Conservation (phyloP, 371 early-diverging fungal species). For the Mortierella sp. region DNA sequence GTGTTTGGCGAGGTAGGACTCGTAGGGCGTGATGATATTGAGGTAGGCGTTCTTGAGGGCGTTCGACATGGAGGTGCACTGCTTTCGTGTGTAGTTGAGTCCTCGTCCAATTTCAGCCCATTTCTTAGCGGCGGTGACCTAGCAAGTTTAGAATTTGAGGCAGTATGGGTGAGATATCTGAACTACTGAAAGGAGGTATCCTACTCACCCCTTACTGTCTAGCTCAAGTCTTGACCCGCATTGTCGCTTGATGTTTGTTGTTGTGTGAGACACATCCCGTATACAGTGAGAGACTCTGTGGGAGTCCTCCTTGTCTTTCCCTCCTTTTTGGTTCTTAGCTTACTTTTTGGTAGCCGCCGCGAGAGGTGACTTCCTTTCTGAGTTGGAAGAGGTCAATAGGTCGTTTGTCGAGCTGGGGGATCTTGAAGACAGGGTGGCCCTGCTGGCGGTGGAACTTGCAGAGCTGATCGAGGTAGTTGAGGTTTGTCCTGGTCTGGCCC, state of each 20-base stretch:
- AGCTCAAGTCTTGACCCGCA: constrained; percentile 10
- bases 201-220: constrained; percentile 2
- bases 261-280: neutral
- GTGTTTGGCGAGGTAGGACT: constrained; percentile 77
- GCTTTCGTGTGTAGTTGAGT: constrained; percentile 82
- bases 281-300: neutral
- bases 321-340: constrained; percentile 12
- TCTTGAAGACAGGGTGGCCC: constrained; percentile 78
- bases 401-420: constrained; percentile 87
- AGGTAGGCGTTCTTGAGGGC: constrained; percentile 84
- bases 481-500: constrained; percentile 87
- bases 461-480: constrained; percentile 93
- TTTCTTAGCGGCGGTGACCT: constrained; percentile 85
- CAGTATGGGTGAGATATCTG: constrained; percentile 11
- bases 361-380: constrained; percentile 83
- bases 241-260: neutral
- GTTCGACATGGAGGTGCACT: constrained; percentile 89
- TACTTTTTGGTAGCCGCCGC: constrained; percentile 87
- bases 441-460: constrained; percentile 89
- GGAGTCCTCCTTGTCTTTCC: neutral
- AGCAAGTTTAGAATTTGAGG: constrained; percentile 16
- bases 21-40: constrained; percentile 89
- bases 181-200: neutral
- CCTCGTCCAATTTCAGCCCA: constrained; percentile 93
- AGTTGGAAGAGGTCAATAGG: constrained; percentile 90